Conservation (phyloP, 345 rosid species). For the Camelina laxa region DNA sequence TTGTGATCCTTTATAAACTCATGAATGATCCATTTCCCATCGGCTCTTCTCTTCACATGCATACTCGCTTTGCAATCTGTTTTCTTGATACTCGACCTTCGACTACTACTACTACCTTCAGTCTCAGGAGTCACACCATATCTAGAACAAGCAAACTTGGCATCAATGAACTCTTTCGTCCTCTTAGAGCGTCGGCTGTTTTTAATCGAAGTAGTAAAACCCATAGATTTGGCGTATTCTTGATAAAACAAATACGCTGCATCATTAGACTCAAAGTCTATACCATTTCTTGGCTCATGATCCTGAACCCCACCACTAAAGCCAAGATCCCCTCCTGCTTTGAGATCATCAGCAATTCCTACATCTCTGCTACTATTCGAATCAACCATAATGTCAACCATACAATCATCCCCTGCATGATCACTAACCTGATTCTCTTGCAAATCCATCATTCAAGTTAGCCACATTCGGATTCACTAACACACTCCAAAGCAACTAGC, state of each 20-base stretch:
- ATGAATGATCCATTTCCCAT: constrained; percentile 75
- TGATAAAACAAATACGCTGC: constrained; percentile 70
- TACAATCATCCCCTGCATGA: constrained; percentile 34
- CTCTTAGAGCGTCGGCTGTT: constrained; percentile 74
- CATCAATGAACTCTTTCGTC: constrained; percentile 72
- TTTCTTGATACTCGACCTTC: constrained; percentile 62
- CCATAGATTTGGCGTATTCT: constrained; percentile 72
- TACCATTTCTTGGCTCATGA: constrained; percentile 58
- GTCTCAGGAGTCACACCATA: constrained; percentile 69
- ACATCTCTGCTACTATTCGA: constrained; percentile 35
- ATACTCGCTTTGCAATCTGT: constrained; percentile 79
- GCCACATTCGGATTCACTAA: constrained; percentile 59
- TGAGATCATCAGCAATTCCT: constrained; percentile 40
- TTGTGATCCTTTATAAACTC: constrained; percentile 70
- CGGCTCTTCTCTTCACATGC: constrained; percentile 74
- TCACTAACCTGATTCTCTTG: constrained; percentile 54
- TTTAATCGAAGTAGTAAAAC: constrained; percentile 66
- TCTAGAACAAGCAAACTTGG: constrained; percentile 79
- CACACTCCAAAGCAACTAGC: constrained; percentile 32
- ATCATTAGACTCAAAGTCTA: constrained; percentile 65
- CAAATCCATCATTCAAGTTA: constrained; percentile 46
- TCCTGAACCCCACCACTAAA: constrained; percentile 46
- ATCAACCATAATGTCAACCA: constrained; percentile 41
- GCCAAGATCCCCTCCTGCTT: constrained; percentile 36
- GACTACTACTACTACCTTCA: constrained; percentile 53